Percentiles rank a stretch among this genome's conserved stretches.
Evolutionary conservation across 371 early-diverging fungal genomes (phyloP).

Genomic region (Mycotypha africana): DNA sequence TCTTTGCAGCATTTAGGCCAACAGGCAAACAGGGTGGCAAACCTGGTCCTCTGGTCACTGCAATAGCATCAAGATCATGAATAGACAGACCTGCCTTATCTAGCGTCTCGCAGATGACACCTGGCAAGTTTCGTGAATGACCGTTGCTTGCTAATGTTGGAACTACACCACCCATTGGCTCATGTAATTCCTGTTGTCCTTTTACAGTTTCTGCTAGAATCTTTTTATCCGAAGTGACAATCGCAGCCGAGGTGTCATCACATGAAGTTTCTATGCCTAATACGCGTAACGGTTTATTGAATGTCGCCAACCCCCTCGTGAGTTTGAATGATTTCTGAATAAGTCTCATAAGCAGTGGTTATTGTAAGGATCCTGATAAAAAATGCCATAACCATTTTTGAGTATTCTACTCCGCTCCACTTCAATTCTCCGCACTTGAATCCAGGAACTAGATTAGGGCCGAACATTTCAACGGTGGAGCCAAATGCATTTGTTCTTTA

Average conservation of each 20-base stretch:
- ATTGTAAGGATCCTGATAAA: too few species aligned
- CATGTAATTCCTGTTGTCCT: slow-evolving; percentile 71
- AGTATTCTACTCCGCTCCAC: too few species aligned
- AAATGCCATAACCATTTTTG: too few species aligned
- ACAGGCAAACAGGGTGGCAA: slow-evolving; percentile 72
- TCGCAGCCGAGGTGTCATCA: slow-evolving; percentile 80
- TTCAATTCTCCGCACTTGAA: too few species aligned
- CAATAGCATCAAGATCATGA: slow-evolving; percentile 70
- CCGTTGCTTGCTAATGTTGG: slow-evolving; percentile 70
- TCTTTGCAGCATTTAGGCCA: slow-evolving; percentile 75
- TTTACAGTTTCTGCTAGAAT: slow-evolving; percentile 63
- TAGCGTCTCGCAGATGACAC: slow-evolving; percentile 59
- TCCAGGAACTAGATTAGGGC: too few species aligned
- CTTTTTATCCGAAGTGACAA: slow-evolving; percentile 65
- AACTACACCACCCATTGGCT: slow-evolving; percentile 78
- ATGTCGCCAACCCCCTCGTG: too few species aligned
- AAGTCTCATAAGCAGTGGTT: too few species aligned
- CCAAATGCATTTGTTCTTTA: too few species aligned
- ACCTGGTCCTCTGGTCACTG: slow-evolving; percentile 84
- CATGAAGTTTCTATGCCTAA: slow-evolving; percentile 82
- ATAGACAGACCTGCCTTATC: slow-evolving; percentile 49
- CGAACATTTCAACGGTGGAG: too few species aligned
- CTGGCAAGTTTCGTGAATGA: slow-evolving; percentile 65
- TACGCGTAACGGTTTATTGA: slow-evolving; percentile 36
- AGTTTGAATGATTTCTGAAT: too few species aligned